Percentiles rank a stretch among this genome's conserved stretches.
phyloP scores from a whole-genome alignment of 192 early-diverging fungal species.

The Rhizoclosmatium globosum region DNA sequence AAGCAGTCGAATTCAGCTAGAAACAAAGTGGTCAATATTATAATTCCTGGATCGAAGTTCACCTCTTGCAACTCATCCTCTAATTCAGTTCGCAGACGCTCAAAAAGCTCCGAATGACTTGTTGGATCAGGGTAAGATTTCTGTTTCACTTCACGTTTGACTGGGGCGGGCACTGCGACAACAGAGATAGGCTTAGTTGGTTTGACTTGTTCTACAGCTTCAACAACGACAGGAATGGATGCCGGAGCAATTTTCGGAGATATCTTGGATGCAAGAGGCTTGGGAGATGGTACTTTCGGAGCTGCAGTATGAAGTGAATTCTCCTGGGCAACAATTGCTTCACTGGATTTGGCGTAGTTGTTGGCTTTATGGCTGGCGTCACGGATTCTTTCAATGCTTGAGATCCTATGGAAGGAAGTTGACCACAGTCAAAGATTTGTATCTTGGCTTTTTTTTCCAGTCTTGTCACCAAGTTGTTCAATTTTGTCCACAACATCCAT shows the following conservation, averaged over 20 bases:
- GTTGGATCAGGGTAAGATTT: slow-evolving; percentile 4
- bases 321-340: no score
- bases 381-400: no score
- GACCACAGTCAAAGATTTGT: no score
- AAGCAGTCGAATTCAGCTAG: background rate
- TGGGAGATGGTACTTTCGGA: no score
- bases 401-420: no score
- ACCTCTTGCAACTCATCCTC: slow-evolving; percentile 31
- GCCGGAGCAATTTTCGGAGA: background rate
- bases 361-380: no score
- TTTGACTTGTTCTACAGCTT: background rate
- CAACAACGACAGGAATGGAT: background rate
- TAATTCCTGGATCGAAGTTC: background rate
- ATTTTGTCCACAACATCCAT: slow-evolving; percentile 72
- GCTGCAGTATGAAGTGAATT: no score
- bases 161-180: slow-evolving; percentile 4
- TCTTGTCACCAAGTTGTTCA: no score
- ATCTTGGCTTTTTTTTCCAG: no score
- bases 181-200: background rate
- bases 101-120: slow-evolving; percentile 15
- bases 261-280: no score
- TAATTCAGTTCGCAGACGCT: slow-evolving; percentile 18
- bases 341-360: no score
- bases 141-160: slow-evolving; percentile 5
- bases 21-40: background rate